These are phyloP conservation scores for Fusarium temperatum DNA, from an alignment of 2,329 filamentous ascomycete genomes.

Conservation along the genomic window DNA sequence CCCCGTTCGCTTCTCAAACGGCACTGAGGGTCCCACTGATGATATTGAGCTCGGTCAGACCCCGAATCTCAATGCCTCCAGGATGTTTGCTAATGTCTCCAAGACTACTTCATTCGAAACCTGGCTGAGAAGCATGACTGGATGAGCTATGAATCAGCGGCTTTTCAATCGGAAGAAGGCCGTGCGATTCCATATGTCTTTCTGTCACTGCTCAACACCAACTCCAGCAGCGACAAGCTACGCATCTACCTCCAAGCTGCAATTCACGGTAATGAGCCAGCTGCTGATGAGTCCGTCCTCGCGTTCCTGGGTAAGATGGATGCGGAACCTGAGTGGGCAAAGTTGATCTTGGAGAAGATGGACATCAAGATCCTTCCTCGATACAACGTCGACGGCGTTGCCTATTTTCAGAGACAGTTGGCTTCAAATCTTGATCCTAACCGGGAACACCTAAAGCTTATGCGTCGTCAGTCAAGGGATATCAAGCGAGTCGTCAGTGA, in stretches of 20 bases:
- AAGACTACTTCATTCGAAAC: conserved; percentile 8
- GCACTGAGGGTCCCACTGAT: background rate
- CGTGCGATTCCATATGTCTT: conserved; percentile 11
- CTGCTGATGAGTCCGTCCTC: conserved; percentile 2
- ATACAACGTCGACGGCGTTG: conserved; percentile 12
- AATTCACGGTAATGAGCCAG: conserved; percentile 18
- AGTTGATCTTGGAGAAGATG: conserved; percentile 10
- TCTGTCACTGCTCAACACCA: background rate
- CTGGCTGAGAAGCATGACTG: conserved; percentile 8
- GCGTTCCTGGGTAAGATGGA: conserved; percentile 15
- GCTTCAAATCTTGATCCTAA: conserved; percentile 9
- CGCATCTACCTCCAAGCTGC: conserved; percentile 10
- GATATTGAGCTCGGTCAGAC: background rate
- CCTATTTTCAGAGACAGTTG: conserved; percentile 16
- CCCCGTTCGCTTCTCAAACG: background rate
- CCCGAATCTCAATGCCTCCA: rapidly evolving
- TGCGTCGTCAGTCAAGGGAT: background rate
- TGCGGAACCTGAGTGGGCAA: conserved; percentile 4
- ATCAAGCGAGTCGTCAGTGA: conserved; percentile 2
- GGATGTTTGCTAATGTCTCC: rapidly evolving
- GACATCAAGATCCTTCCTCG: conserved; percentile 19
- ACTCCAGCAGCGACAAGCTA: background rate
- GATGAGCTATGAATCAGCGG: background rate
- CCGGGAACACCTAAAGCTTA: conserved; percentile 8
- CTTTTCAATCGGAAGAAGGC: conserved; percentile 10